A percentile compares a stretch with the other conserved stretches of the same genome.
Conservation (phyloP, 2,329 filamentous ascomycete genomes). For the Allantophomopsis cytisporea region DNA sequence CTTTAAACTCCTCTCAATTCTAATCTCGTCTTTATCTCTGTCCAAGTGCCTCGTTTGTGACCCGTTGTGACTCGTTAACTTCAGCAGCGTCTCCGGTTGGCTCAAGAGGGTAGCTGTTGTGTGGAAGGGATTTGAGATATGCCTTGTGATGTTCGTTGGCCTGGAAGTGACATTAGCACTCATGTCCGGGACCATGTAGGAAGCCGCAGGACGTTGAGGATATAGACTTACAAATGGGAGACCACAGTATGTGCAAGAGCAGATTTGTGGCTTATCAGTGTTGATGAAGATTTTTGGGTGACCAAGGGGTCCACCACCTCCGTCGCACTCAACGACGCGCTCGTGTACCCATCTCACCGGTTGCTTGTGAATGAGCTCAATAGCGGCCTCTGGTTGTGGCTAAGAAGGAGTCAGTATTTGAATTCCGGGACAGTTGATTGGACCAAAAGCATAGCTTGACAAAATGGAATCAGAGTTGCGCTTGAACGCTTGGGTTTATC, state of each 20-base stretch:
- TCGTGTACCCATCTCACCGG: slow-evolving; percentile 86
- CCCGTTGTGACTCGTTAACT: slow-evolving; percentile 40
- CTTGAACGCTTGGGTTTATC: slow-evolving; percentile 59
- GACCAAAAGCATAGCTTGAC: neutral
- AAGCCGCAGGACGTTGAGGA: neutral
- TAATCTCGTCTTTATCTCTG: slow-evolving; percentile 33
- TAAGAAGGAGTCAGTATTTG: slow-evolving; percentile 27
- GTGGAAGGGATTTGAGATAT: slow-evolving; percentile 69
- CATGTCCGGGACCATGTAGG: slow-evolving; percentile 5
- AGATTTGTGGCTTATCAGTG: slow-evolving; percentile 90
- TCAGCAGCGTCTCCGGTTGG: slow-evolving; percentile 44
- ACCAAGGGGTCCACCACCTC: slow-evolving; percentile 78
- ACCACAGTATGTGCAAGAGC: slow-evolving; percentile 83
- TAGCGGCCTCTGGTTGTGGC: slow-evolving; percentile 82
- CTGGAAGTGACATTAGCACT: slow-evolving; percentile 27
- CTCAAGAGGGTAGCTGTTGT: slow-evolving; percentile 69
- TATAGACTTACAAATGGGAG: slow-evolving; percentile 65
- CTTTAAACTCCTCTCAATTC: no score
- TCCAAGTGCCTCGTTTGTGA: slow-evolving; percentile 42
- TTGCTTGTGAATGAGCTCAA: slow-evolving; percentile 91
- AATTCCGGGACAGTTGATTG: slow-evolving; percentile 1
- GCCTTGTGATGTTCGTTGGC: slow-evolving; percentile 81
- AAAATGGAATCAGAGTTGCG: slow-evolving; percentile 56
- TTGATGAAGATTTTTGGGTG: slow-evolving; percentile 97
- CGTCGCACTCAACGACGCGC: slow-evolving; percentile 74